Conservation (phyloP, 176 grass and related monocot species). For the Alopecurus myosuroides region DNA sequence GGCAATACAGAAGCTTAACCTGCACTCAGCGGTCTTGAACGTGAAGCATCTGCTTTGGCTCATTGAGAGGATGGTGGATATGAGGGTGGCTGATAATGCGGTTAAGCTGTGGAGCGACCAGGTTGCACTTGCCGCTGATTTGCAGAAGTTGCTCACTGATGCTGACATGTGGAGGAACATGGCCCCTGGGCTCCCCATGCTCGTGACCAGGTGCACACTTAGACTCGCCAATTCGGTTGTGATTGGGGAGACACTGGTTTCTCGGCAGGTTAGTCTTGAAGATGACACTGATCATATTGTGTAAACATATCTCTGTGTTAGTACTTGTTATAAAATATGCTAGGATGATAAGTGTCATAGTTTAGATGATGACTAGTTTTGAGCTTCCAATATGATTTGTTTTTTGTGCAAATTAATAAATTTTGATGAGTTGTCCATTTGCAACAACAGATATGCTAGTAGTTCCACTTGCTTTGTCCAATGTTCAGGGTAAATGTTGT, state of each 20-base stretch:
- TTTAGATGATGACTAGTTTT: background rate
- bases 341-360: background rate
- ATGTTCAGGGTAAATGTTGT: background rate
- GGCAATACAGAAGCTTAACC: constrained; percentile 71
- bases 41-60: constrained; percentile 78
- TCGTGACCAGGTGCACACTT: constrained; percentile 66
- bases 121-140: constrained; percentile 50
- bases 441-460: background rate
- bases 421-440: background rate
- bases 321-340: background rate
- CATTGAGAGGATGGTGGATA: constrained; percentile 90
- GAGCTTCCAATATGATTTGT: background rate
- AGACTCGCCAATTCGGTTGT: constrained; percentile 64
- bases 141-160: constrained; percentile 75
- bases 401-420: background rate
- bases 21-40: constrained; percentile 63
- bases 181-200: constrained; percentile 63
- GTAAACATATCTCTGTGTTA: background rate
- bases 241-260: constrained; percentile 53
- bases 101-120: constrained; percentile 79
- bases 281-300: background rate
- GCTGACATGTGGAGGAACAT: constrained; percentile 86
- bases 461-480: background rate
- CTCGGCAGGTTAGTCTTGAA: constrained; percentile 63
- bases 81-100: constrained; percentile 51